Percentiles rank a stretch among this genome's conserved stretches.
These are phyloP conservation scores for Syzygium jambos DNA, from an alignment of 345 rosid genomes.

Conservation along the genomic window DNA sequence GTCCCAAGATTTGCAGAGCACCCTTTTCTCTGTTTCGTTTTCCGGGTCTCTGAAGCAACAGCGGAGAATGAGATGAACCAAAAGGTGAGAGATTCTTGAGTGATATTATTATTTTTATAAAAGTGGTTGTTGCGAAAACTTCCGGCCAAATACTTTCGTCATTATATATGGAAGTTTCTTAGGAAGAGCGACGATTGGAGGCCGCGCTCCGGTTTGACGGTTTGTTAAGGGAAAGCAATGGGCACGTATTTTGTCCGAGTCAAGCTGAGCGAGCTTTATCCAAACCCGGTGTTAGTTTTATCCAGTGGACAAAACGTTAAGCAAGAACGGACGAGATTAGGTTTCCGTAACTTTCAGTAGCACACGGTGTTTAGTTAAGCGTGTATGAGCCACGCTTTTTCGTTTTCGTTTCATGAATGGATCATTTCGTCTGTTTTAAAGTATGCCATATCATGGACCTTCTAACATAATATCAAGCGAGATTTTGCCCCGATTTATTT, in stretches of 20 bases:
- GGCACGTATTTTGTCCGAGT: neutral
- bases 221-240: neutral
- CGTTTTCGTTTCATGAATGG: neutral
- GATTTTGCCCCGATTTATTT: neutral
- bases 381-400: neutral
- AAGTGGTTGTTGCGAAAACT: too few relatives aligned
- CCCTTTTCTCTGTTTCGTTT: neutral
- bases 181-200: neutral
- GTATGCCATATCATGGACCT: neutral
- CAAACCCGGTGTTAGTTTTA: too few relatives aligned
- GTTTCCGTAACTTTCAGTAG: too few relatives aligned
- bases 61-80: accelerated
- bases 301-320: too few relatives aligned
- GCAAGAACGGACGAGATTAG: too few relatives aligned
- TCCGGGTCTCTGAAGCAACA: neutral
- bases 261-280: neutral
- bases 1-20: neutral
- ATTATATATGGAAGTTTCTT: too few relatives aligned
- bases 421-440: neutral
- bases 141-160: too few relatives aligned
- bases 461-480: neutral
- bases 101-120: too few relatives aligned
- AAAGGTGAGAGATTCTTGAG: neutral
- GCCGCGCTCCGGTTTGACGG: accelerated
- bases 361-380: neutral